phyloP scores from a whole-genome alignment of 2,329 filamentous ascomycete genomes.

The Claviceps quebecensis region DNA sequence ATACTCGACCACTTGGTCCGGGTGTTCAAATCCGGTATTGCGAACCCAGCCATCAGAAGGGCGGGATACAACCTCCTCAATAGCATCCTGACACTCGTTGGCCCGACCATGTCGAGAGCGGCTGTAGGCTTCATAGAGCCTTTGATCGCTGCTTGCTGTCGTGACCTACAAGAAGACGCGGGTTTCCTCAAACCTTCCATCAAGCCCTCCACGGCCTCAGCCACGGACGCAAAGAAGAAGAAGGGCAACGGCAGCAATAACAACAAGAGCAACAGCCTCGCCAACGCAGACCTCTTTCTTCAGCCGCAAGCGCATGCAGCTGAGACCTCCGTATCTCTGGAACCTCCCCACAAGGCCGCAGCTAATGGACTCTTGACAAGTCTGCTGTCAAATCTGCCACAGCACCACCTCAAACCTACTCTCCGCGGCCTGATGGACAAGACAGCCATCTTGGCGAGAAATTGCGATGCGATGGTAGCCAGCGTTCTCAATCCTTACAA shows the following conservation, averaged over 20 bases:
- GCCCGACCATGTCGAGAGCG: slow-evolving; percentile 51
- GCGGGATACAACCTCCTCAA: slow-evolving; percentile 46
- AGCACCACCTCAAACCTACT: slow-evolving; percentile 53
- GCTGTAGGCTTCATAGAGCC: slow-evolving; percentile 47
- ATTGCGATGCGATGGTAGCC: slow-evolving; percentile 61
- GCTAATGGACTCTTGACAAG: slow-evolving; percentile 48
- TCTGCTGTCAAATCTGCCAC: slow-evolving; percentile 49
- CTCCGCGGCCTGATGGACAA: slow-evolving; percentile 66
- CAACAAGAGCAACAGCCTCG: slow-evolving; percentile 17
- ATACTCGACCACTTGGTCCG: slow-evolving; percentile 59
- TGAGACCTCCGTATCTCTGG: slow-evolving; percentile 21
- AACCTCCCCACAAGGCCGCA: slow-evolving; percentile 34
- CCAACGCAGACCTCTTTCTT: slow-evolving; percentile 66
- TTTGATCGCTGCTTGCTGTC: slow-evolving; percentile 55
- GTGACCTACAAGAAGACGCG: slow-evolving; percentile 50
- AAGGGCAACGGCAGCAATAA: slow-evolving; percentile 19
- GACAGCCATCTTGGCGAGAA: slow-evolving; percentile 57
- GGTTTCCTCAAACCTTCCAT: slow-evolving; percentile 30
- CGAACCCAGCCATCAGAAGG: slow-evolving; percentile 39
- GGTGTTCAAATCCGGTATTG: slow-evolving; percentile 48
- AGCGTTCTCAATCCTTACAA: slow-evolving; percentile 69
- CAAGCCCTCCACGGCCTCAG: slow-evolving; percentile 17
- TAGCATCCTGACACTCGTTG: slow-evolving; percentile 45
- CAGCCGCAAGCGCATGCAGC: slow-evolving; percentile 21
- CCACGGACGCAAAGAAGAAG: slow-evolving; percentile 15